Evolutionary conservation across 495 filamentous ascomycete species (phyloP).

Genomic region (Podospora fimiseda): DNA sequence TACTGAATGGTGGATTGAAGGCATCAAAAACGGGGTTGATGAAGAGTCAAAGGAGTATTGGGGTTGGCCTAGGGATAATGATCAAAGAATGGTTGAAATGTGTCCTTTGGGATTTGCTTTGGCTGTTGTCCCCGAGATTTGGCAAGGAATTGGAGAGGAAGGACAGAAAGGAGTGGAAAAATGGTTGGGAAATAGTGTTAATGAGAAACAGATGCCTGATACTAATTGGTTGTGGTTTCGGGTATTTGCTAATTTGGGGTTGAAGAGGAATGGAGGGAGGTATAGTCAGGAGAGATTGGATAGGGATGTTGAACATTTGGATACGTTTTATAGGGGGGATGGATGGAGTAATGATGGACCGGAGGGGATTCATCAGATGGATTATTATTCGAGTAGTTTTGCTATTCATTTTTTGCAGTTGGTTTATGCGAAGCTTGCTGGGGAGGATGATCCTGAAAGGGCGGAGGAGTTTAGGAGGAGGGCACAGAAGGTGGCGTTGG

Average conservation of each 20-base stretch:
- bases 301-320: conserved; percentile 66
- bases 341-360: conserved; percentile 80
- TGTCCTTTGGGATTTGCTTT: conserved; percentile 63
- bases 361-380: conserved; percentile 69
- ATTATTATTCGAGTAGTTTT: conserved; percentile 76
- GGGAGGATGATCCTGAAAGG: conserved; percentile 57
- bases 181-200: conserved; percentile 66
- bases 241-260: conserved; percentile 72
- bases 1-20: conserved; percentile 58
- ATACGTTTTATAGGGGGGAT: conserved; percentile 71
- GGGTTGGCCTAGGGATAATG: conserved; percentile 64
- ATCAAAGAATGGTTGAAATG: conserved; percentile 84
- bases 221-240: conserved; percentile 72
- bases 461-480: conserved; percentile 64
- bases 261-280: conserved; percentile 61
- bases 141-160: conserved; percentile 55
- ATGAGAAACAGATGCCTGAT: conserved; percentile 60
- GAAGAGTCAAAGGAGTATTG: conserved; percentile 62
- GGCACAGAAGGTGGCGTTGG: conserved; percentile 57
- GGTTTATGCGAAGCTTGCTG: conserved; percentile 67
- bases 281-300: conserved; percentile 61
- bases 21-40: conserved; percentile 61
- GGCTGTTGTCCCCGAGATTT: conserved; percentile 59
- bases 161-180: conserved; percentile 55
- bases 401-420: conserved; percentile 74